These are phyloP conservation scores for Arthroderma sp. DNA, from an alignment of 2,329 filamentous ascomycete species.

Conservation along the genomic window DNA sequence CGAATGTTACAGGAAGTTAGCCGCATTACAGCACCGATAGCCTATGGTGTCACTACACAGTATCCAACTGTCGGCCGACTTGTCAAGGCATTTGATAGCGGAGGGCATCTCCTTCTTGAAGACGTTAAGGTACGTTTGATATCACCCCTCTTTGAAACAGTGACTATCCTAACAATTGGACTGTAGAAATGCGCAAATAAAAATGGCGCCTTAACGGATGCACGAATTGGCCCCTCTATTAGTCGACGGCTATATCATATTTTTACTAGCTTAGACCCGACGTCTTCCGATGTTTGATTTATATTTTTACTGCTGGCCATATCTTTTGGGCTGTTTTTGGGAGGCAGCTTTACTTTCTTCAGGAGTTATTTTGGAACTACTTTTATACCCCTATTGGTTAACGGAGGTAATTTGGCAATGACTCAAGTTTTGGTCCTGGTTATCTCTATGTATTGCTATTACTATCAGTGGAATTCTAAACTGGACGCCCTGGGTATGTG, in stretches of 20 bases:
- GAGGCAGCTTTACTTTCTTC: background rate
- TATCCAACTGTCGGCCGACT: constrained; percentile 49
- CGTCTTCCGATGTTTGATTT: constrained; percentile 32
- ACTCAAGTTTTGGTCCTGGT: background rate
- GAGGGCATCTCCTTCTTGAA: constrained; percentile 52
- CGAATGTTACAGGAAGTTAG: constrained; percentile 66
- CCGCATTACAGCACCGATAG: constrained; percentile 59
- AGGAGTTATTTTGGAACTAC: background rate
- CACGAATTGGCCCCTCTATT: constrained; percentile 37
- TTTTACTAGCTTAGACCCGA: constrained; percentile 37
- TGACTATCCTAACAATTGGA: constrained; percentile 1
- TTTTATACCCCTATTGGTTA: background rate
- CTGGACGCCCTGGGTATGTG: too few species aligned
- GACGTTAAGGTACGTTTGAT: constrained; percentile 37
- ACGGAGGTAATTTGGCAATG: background rate
- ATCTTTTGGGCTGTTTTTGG: background rate
- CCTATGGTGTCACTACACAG: constrained; percentile 53
- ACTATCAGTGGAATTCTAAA: too few species aligned
- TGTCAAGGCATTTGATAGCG: constrained; percentile 45
- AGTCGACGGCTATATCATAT: constrained; percentile 39
- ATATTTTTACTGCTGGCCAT: background rate
- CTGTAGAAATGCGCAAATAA: constrained; percentile 38
- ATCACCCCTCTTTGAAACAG: background rate
- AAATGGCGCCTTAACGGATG: constrained; percentile 35
- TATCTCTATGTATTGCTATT: background rate